phyloP scores from a whole-genome alignment of 129 eudicot genomes.

The Arctium minus region DNA sequence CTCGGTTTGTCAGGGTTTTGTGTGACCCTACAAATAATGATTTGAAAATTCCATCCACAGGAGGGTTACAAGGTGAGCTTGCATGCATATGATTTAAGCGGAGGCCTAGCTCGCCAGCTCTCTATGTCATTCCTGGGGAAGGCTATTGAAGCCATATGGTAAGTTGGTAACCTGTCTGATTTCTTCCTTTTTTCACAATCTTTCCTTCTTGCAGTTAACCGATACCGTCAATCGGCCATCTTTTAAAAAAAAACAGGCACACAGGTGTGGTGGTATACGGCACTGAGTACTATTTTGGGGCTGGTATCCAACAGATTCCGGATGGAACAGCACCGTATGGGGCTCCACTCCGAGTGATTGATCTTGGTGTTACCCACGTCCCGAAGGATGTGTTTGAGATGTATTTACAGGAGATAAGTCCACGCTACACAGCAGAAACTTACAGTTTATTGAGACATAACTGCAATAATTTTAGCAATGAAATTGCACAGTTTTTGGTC shows the following conservation, averaged over 20 bases:
- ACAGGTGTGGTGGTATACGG: conserved; percentile 94
- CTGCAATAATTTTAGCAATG: conserved; percentile 90
- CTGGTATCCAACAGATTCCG: conserved; percentile 68
- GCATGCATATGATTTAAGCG: conserved; percentile 80
- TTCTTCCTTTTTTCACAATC: background rate
- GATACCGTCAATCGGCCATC: background rate
- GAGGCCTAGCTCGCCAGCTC: conserved; percentile 84
- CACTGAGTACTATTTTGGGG: conserved; percentile 83
- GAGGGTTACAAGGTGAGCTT: conserved; percentile 68
- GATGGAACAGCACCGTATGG: conserved; percentile 81
- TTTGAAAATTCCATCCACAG: conserved; percentile 28
- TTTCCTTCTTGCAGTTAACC: background rate
- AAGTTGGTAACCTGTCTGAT: background rate
- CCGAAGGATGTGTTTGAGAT: conserved; percentile 85
- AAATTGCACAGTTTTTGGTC: conserved; percentile 86
- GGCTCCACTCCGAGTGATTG: conserved; percentile 67
- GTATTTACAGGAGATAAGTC: conserved; percentile 82
- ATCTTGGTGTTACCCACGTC: conserved; percentile 83
- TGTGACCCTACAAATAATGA: background rate
- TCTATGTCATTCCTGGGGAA: conserved; percentile 83
- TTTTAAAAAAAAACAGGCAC: conserved; percentile 51
- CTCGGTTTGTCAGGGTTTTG: too few relatives aligned
- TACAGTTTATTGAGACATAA: conserved; percentile 85
- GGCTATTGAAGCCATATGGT: conserved; percentile 91
- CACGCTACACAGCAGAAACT: conserved; percentile 76